phyloP scores from a whole-genome alignment of 495 filamentous ascomycete genomes.

The Talaromyces trachyspermus region DNA sequence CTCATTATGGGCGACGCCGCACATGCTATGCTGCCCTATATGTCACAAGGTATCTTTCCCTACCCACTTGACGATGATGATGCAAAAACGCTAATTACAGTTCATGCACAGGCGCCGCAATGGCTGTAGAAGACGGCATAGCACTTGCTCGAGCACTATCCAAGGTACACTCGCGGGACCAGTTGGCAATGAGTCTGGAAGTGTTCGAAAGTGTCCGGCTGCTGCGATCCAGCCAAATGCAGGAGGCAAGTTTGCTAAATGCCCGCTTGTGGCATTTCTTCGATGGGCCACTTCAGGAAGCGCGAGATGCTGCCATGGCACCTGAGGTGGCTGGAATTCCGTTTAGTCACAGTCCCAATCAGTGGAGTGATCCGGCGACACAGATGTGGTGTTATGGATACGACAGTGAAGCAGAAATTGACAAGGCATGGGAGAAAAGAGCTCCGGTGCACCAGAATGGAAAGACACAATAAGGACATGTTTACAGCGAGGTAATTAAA shows the following conservation, averaged over 20 bases:
- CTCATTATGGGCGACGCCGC: slow-evolving; percentile 42
- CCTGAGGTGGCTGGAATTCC: slow-evolving; percentile 13
- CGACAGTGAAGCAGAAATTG: slow-evolving; percentile 32
- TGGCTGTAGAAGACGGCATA: slow-evolving; percentile 36
- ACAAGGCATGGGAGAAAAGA: slow-evolving; percentile 16
- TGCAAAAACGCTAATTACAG: not conserved
- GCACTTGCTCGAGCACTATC: slow-evolving; percentile 21
- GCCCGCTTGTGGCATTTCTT: slow-evolving; percentile 37
- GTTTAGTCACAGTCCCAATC: slow-evolving; percentile 35
- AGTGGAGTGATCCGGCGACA: slow-evolving; percentile 41
- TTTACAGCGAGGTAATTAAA: too few relatives aligned
- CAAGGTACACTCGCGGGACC: slow-evolving; percentile 8
- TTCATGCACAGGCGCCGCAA: slow-evolving; percentile 30
- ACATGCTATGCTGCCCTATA: slow-evolving; percentile 45
- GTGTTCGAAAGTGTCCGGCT: slow-evolving; percentile 26
- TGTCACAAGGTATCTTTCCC: slow-evolving; percentile 40
- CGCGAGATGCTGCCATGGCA: slow-evolving; percentile 34
- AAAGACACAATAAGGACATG: too few relatives aligned
- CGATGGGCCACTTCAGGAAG: slow-evolving; percentile 35
- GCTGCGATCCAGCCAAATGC: slow-evolving; percentile 21
- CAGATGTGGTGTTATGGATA: slow-evolving; percentile 41
- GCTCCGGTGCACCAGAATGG: too few relatives aligned
- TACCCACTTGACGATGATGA: too few relatives aligned
- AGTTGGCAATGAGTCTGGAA: slow-evolving; percentile 11
- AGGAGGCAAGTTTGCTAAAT: slow-evolving; percentile 29